A percentile compares a stretch with the other conserved stretches of the same genome.
These are phyloP conservation scores for Anacardium occidentale DNA, from an alignment of 345 rosid genomes.

Conservation along the genomic window DNA sequence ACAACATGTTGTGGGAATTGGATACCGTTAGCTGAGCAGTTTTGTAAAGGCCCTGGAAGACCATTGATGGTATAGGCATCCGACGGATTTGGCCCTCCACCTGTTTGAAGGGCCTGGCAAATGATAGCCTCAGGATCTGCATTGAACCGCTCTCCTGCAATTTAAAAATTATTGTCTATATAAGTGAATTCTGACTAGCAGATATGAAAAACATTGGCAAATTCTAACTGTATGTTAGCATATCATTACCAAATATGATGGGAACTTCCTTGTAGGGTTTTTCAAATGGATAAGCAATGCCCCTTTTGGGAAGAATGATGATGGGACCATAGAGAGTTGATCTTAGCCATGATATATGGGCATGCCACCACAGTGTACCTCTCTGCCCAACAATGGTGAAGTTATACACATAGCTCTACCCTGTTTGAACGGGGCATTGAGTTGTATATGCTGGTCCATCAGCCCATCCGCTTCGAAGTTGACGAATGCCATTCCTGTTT, in stretches of 20 bases:
- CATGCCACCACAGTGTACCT: constrained; percentile 58
- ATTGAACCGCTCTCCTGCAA: constrained; percentile 79
- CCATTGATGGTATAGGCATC: constrained; percentile 78
- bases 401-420: constrained; percentile 54
- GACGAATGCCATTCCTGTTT: constrained; percentile 63
- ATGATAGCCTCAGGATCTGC: constrained; percentile 65
- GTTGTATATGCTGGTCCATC: constrained; percentile 62
- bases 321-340: constrained; percentile 73
- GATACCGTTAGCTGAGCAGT: constrained; percentile 70
- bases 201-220: background rate
- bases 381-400: constrained; percentile 59
- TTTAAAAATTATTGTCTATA: background rate
- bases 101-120: constrained; percentile 62
- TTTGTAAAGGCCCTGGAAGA: constrained; percentile 72
- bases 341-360: constrained; percentile 70
- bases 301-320: constrained; percentile 62
- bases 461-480: constrained; percentile 57
- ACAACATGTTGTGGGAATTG: no score
- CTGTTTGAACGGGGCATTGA: constrained; percentile 63
- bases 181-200: background rate
- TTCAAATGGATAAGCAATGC: constrained; percentile 60
- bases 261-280: constrained; percentile 81
- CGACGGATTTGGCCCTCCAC: constrained; percentile 79
- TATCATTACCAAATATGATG: constrained; percentile 55
- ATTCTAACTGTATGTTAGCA: constrained; percentile 15